Conservation (phyloP, 2,329 filamentous ascomycete genomes). For the Aspergillus hortae region DNA sequence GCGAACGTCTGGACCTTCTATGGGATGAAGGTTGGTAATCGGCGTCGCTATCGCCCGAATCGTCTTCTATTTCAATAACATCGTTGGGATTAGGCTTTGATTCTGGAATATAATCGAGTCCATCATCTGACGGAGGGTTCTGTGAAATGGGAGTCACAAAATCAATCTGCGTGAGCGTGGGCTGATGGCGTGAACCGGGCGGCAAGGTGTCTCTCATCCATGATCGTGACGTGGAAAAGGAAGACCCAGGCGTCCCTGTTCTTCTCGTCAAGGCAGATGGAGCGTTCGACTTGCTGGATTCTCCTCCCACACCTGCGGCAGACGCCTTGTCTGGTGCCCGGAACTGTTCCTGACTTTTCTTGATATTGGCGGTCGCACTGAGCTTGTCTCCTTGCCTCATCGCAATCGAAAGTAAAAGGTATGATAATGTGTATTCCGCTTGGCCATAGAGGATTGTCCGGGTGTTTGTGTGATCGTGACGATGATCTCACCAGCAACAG, state of each 20-base stretch:
- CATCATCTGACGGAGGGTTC: conserved; percentile 16
- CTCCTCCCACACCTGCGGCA: conserved; percentile 7
- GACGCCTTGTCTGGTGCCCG: conserved; percentile 19
- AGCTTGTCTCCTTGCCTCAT: conserved; percentile 23
- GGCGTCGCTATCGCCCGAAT: conserved; percentile 20
- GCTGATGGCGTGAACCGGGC: conserved; percentile 26
- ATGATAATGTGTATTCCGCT: too few relatives aligned
- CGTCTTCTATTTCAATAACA: conserved; percentile 24
- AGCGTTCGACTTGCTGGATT: conserved; percentile 16
- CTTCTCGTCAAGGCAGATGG: conserved; percentile 11
- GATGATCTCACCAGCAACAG: not conserved
- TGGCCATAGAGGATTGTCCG: too few relatives aligned
- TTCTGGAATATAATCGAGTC: conserved; percentile 30
- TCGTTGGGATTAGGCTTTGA: conserved; percentile 9
- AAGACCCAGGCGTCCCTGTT: conserved; percentile 12
- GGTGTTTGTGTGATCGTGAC: not conserved
- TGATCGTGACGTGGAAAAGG: conserved; percentile 16
- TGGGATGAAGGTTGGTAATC: conserved; percentile 16
- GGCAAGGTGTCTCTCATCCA: conserved; percentile 16
- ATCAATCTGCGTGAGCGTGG: conserved; percentile 42
- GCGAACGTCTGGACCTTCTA: conserved; percentile 8
- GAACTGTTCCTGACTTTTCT: conserved; percentile 15
- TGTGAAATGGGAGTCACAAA: conserved; percentile 28
- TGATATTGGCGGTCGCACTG: conserved; percentile 8
- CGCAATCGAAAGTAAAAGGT: conserved; percentile 12